Conservation (phyloP, 148 eudicot genomes). For the Chenopodium berlandieri region DNA sequence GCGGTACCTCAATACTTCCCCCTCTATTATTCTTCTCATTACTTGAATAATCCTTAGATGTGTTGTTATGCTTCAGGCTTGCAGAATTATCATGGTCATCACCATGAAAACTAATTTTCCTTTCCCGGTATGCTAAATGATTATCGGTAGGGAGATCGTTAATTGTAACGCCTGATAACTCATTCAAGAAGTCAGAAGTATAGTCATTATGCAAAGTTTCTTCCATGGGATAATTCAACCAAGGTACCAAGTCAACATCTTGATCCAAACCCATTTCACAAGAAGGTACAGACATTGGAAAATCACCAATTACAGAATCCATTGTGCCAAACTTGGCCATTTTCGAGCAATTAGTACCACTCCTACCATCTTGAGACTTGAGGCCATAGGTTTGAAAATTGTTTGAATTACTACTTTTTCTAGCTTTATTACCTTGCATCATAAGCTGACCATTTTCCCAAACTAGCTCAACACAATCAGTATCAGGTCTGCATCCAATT, state of each 20-base stretch:
- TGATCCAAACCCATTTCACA: constrained; percentile 47
- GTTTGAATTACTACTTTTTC: constrained; percentile 26
- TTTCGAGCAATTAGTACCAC: constrained; percentile 27
- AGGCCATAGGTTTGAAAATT: constrained; percentile 38
- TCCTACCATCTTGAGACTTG: constrained; percentile 40
- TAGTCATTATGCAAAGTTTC: constrained; percentile 52
- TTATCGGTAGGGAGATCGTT: constrained; percentile 43
- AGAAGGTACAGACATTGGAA: constrained; percentile 44
- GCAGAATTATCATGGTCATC: constrained; percentile 28
- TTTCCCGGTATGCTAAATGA: constrained; percentile 33
- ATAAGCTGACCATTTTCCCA: constrained; percentile 78
- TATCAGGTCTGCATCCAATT: constrained; percentile 50
- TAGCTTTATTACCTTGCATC: constrained; percentile 56
- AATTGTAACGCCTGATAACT: constrained; percentile 56
- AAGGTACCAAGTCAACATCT: constrained; percentile 62
- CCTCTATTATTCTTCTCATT: constrained; percentile 25
- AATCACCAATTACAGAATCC: constrained; percentile 43
- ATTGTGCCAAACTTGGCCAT: constrained; percentile 40
- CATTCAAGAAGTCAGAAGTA: constrained; percentile 61
- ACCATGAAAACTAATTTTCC: constrained; percentile 35
- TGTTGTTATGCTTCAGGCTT: constrained; percentile 28
- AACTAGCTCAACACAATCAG: constrained; percentile 63
- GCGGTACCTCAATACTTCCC: constrained; percentile 36
- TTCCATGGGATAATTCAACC: constrained; percentile 62
- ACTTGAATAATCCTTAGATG: constrained; percentile 37